These are phyloP conservation scores for Colletotrichum viniferum DNA, from an alignment of 2,329 filamentous ascomycete species.

Conservation along the genomic window DNA sequence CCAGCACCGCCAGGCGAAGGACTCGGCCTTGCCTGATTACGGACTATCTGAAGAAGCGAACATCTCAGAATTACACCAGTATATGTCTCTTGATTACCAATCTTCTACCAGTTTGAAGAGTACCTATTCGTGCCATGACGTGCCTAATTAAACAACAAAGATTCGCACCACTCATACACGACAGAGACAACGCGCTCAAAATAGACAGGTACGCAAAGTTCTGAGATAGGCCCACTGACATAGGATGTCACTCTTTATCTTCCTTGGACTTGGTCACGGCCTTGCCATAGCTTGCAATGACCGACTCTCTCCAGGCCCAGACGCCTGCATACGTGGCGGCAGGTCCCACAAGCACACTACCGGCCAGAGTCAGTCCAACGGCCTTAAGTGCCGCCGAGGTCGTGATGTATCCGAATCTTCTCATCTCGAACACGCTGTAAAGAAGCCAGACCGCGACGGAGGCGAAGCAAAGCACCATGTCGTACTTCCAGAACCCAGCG, in stretches of 20 bases:
- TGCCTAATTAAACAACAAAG: not conserved
- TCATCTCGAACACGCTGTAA: constrained; percentile 27
- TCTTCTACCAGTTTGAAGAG: not conserved
- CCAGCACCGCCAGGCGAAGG: not conserved
- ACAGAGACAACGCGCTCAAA: not conserved
- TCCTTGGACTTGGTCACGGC: not conserved
- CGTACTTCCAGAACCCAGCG: not conserved
- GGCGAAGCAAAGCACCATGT: not conserved
- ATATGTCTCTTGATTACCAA: not conserved
- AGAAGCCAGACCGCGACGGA: constrained; percentile 7
- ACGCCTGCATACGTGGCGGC: constrained; percentile 26
- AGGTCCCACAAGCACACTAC: constrained; percentile 23
- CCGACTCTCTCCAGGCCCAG: constrained; percentile 28
- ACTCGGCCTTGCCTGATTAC: not conserved
- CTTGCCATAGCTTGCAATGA: not conserved
- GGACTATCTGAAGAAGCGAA: not conserved
- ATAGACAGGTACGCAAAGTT: accelerated
- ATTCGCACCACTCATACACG: not conserved
- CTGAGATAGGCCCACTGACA: not conserved
- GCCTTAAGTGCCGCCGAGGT: constrained; percentile 9
- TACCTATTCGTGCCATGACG: not conserved
- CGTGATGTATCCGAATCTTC: constrained; percentile 25
- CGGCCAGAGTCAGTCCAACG: not conserved
- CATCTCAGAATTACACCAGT: not conserved
- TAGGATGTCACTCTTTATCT: not conserved